phyloP scores from a whole-genome alignment of 805 yeast species.

The Teunomyces tritomae region DNA sequence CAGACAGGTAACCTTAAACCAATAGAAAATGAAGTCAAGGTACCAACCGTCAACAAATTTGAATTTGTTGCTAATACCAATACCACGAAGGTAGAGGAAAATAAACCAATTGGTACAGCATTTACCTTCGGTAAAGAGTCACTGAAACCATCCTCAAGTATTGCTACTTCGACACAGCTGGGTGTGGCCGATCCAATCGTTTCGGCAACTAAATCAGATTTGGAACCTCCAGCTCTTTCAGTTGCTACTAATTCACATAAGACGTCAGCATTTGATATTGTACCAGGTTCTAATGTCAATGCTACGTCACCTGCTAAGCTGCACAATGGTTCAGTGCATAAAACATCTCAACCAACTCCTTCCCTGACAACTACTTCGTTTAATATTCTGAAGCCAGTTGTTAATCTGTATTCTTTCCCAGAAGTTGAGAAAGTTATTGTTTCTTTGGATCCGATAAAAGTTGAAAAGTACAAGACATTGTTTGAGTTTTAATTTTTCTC shows the following conservation, averaged over 20 bases:
- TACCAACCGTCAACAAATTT: not conserved
- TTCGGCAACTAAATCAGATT: not conserved
- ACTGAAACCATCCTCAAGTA: not conserved
- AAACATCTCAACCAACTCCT: too few species aligned
- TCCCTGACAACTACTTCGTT: not conserved
- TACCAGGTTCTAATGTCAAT: conserved; percentile 1
- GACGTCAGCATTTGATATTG: not conserved
- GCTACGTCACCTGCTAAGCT: not conserved
- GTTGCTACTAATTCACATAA: not conserved
- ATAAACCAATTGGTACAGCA: not conserved
- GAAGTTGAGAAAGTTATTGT: conserved; percentile 17
- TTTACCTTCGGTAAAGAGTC: not conserved
- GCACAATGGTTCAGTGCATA: not conserved
- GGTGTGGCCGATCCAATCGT: not conserved
- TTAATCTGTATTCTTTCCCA: conserved; percentile 21
- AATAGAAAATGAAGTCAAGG: not conserved
- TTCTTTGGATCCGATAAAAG: conserved; percentile 22
- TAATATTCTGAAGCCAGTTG: not conserved
- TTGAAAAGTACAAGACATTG: conserved; percentile 22
- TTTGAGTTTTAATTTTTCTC: conserved; percentile 14
- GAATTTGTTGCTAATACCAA: not conserved
- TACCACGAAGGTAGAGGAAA: not conserved
- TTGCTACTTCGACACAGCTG: not conserved
- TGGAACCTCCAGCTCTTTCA: not conserved
- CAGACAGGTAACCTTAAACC: not conserved